Percentiles rank a stretch among this genome's conserved stretches.
These are phyloP conservation scores for Penicillium manginii DNA, from an alignment of 495 filamentous ascomycete genomes.

Conservation along the genomic window DNA sequence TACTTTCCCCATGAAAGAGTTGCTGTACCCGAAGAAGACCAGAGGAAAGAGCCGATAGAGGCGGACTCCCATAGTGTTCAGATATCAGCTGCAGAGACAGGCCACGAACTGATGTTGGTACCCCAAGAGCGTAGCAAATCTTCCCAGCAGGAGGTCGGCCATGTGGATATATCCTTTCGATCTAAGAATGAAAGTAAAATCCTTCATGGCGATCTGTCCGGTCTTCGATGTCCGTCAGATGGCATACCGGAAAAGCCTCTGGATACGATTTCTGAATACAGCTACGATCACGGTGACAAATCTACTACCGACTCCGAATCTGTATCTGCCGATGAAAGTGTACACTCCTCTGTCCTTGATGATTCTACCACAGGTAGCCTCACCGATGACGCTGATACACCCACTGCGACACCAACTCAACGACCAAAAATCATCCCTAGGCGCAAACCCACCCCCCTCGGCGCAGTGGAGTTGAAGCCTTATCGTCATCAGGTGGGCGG, in stretches of 20 bases:
- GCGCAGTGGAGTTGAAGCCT: constrained; percentile 93
- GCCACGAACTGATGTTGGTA: constrained; percentile 36
- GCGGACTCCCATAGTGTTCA: constrained; percentile 45
- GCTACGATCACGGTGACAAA: constrained; percentile 36
- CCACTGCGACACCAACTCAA: constrained; percentile 60
- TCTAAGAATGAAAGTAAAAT: constrained; percentile 64
- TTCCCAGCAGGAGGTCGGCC: constrained; percentile 42
- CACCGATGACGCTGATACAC: constrained; percentile 63
- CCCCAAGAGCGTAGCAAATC: constrained; percentile 34
- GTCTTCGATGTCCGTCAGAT: constrained; percentile 36
- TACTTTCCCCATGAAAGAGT: constrained; percentile 86
- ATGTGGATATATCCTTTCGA: constrained; percentile 65
- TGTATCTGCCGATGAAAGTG: constrained; percentile 58
- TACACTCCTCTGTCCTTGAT: constrained; percentile 52
- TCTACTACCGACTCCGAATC: constrained; percentile 64
- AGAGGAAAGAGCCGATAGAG: constrained; percentile 49
- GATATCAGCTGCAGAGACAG: constrained; percentile 37
- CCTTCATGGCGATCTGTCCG: constrained; percentile 61
- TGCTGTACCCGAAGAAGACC: constrained; percentile 37
- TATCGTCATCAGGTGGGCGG: constrained; percentile 97
- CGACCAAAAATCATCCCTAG: constrained; percentile 36
- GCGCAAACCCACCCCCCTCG: constrained; percentile 60
- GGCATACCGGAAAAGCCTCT: constrained; percentile 41
- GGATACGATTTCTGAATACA: constrained; percentile 42
- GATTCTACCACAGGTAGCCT: constrained; percentile 45